Evolutionary conservation across 2,329 filamentous ascomycete species (phyloP).

Genomic region (Fusarium praegraminearum): DNA sequence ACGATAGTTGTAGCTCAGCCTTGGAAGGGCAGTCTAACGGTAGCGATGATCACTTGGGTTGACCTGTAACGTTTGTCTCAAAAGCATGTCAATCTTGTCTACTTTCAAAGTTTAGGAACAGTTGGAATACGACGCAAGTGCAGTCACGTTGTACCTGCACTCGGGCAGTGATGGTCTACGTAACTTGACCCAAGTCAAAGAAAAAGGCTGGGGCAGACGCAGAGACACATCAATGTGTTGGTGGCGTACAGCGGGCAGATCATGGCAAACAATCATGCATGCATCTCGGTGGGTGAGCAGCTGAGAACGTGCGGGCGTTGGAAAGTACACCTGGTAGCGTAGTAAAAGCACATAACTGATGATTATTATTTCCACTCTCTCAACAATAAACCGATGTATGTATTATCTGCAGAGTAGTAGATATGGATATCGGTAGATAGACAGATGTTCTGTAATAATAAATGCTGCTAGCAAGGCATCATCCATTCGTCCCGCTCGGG

Average conservation of each 20-base stretch:
- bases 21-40: neutral
- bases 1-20: slow-evolving; percentile 2
- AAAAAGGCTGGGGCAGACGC: neutral
- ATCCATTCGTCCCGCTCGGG: slow-evolving; percentile 29
- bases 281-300: slow-evolving; percentile 8
- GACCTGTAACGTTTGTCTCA: slow-evolving; percentile 14
- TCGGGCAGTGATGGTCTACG: neutral
- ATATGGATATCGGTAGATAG: neutral
- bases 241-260: slow-evolving; percentile 31
- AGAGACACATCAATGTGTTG: slow-evolving; percentile 16
- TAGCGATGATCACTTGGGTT: slow-evolving; percentile 1
- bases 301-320: slow-evolving; percentile 22
- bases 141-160: neutral
- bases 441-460: neutral
- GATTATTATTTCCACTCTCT: neutral
- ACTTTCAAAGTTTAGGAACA: slow-evolving; percentile 3
- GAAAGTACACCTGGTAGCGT: neutral
- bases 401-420: neutral
- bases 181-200: neutral
- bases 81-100: neutral
- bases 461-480: slow-evolving; percentile 19
- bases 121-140: slow-evolving; percentile 27
- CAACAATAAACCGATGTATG: neutral
- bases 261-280: slow-evolving; percentile 29
- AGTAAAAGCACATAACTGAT: neutral